These are phyloP conservation scores for Coix lacrymajobi DNA, from an alignment of 176 grass and related monocot genomes.

Conservation along the genomic window DNA sequence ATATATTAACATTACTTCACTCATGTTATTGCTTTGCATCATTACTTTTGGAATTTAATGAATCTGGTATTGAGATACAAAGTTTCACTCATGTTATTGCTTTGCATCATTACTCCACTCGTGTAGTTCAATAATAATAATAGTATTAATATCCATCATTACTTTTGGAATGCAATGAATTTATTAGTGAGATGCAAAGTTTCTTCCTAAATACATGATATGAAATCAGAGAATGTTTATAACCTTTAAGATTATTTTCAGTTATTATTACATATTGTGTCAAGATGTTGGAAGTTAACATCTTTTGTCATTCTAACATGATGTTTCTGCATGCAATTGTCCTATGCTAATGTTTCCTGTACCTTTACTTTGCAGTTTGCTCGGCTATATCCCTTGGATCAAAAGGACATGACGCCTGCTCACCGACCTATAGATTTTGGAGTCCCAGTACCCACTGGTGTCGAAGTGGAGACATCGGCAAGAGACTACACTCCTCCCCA, in stretches of 20 bases:
- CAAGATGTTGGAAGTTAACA: not conserved
- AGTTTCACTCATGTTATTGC: not conserved
- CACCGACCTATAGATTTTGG: slow-evolving; percentile 70
- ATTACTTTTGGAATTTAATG: not conserved
- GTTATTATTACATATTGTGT: not conserved
- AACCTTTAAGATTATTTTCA: not conserved
- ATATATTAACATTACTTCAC: not conserved
- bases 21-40: not conserved
- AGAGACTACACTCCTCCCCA: slow-evolving; percentile 81
- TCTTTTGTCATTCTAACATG: not conserved
- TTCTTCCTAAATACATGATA: not conserved
- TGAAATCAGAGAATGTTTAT: not conserved
- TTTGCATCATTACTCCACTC: not conserved
- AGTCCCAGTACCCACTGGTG: slow-evolving; percentile 46
- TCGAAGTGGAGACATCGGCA: slow-evolving; percentile 67
- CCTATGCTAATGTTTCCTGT: not conserved
- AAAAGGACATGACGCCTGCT: slow-evolving; percentile 71
- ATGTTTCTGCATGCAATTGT: not conserved
- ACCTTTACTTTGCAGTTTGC: slow-evolving; percentile 54
- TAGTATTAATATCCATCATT: not conserved
- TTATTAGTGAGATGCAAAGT: not conserved
- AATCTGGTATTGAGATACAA: not conserved
- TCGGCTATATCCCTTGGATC: slow-evolving; percentile 71
- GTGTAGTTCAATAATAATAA: not conserved
- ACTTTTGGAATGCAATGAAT: not conserved